Evolutionary conservation across 495 filamentous ascomycete genomes (phyloP), one percentile per base, ranked within the genome.

Genomic region (Xylaria sp.): DNA sequence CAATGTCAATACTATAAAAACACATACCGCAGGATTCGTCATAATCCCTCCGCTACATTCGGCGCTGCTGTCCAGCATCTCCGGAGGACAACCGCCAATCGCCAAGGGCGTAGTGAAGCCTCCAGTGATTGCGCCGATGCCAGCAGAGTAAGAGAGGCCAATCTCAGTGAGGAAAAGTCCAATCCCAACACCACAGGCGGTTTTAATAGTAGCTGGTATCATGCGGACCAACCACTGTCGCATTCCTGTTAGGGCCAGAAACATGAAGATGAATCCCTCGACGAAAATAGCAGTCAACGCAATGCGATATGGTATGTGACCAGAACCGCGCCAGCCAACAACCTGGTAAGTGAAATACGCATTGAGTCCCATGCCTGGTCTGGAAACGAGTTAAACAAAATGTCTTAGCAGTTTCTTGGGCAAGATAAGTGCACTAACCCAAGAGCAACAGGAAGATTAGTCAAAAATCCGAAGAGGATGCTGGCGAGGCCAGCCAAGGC

Each of bases 331-430:
- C 69, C 84, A 85, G 19, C 93, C 93, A 33, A 95, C 92, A 35
- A 95, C 93, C 65, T 93, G 92, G 78, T 91, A 95, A n/a, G 93
- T 90, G 72, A 95, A 95, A 75, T 94, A 95, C 3, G 92, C 92
- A 74, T 95, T 95, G 53, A 93, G 80, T 26, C 91, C 91, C 93
- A 95, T 94, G 17, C 93, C 93, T 24, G 93, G 93, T 64, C 86
- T 88, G 68, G 33, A 62, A 63, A 12, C 5, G n/a, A 68, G 70
- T 83, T 58, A 82, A 76, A 61, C 58, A 26, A 66, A 21, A n/a
- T 31, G 15, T 55, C 37, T 43, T 31, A 2, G 14, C 40, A 58
- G 12, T 19, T 2, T 14, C 41, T 37, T 37, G 2, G 35, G 29
- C n/a, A 40, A 46, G 5, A 11, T 40, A 2, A 15, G 24, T 1